Evolutionary conservation across 1,284 basidiomycete species (phyloP), one percentile per base, ranked within the genome.

Genomic region (Cerioporus squamosus): DNA sequence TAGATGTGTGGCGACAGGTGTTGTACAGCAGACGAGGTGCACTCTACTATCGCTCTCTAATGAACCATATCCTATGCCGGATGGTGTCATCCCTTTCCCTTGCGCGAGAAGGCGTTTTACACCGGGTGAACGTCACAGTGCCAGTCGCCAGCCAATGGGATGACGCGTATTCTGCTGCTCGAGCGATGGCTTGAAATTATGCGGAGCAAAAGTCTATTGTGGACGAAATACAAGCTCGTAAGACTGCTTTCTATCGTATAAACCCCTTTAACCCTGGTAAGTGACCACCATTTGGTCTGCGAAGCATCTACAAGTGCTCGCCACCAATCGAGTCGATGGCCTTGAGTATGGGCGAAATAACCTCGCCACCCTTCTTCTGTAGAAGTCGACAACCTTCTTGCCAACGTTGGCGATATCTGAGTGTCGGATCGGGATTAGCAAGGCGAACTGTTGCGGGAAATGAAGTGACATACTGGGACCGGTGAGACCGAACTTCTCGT

Each of bases 401-500:
- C 91, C 87, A 54, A 94, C 82, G 54, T 75, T 74, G 51, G 94
- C 91, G 68, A 97, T 89, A 75, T 93, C 88, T 85, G 70, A 46
- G 29, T 12, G 40, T 47, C 42, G 47, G 39, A n/a, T 47, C 42
- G 47, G 39, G 48, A 44, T 53, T 33, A 9, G 12, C 26, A 29
- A 29, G 26, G 26, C 9, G 43, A 49, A 51, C 45, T 47, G 29
- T 51, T 18, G 47, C 36, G 18, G 4, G 14, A 7, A 14, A 5
- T 7, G 20, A 53, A 39, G 55, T 44, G 44, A 82, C 85, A 60
- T 75, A 90, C 87, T 91, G 47, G 82, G 72, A n/a, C 86, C 88
- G 53, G 93, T 95, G 72, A 96, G 82, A 42, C 90, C 93, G 70
- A 95, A 94, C 77, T 93, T 91, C 77, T 90, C 90, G 74, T 96